Base-by-base conservation (phyloP, 305 asterid genomes). In the Salvia sclarea region DNA sequence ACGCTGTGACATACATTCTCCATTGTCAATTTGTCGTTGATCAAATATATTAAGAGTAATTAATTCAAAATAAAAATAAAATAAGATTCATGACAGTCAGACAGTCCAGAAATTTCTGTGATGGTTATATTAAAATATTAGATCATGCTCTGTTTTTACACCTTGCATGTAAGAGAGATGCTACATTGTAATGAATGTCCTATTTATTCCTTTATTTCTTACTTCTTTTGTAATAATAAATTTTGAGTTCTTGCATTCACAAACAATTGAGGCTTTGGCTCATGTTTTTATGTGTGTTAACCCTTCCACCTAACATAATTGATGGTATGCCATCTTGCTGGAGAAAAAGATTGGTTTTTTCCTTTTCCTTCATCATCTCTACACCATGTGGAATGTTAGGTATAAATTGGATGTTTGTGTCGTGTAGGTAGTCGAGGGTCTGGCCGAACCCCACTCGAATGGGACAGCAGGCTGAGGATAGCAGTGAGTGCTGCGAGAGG, bases 361-460 rank as follows among this genome's bases (percentile, higher is more conserved):
- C n/a, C n/a, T 47, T 69, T 45, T 11, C 33, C 12, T 17, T 66
- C 58, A 24, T 64, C 43, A 14, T 16, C 14, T 49, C 30, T 50
- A 3, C 41, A 11, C 13, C 12, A 9, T 48, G 24, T 40, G 49
- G 67, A 33, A 8, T 21, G 24, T 33, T 17, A 10, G 30, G 45
- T 9, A 18, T 28, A 38, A 44, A 17, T 20, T 37, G 30, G 40
- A 52, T 37, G 18, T 37, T 68, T 20, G n/a, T 18, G 18, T 63
- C 69, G 33, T 70, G 17, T 70, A 95, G 99, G 99, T 9, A 95
- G 96, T 60, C 83, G 99, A 81, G 99, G 99, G 24, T 95, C 99
- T 0, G 99, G 99, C 1, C 97, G 96, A 6, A 85, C 96, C 38
- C 98, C 98, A 21, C 84, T 95, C 31, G 99, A 89, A 80, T 95